A percentile compares a stretch with the other conserved stretches of the same genome.
These are phyloP conservation scores for Boechera stricta DNA, from an alignment of 345 rosid genomes.

Conservation along the genomic window DNA sequence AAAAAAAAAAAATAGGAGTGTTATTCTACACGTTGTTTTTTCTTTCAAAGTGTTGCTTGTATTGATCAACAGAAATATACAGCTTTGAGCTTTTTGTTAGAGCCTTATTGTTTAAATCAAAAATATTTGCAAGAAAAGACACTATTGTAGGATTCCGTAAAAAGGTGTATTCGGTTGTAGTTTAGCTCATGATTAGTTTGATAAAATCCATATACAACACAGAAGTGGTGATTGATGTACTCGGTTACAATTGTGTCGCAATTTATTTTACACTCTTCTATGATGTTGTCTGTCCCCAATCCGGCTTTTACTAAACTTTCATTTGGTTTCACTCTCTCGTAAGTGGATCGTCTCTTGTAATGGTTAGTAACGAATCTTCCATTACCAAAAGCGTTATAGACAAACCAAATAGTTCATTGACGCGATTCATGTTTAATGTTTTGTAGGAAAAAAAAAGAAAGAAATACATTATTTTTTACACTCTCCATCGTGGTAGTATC, in stretches of 20 bases:
- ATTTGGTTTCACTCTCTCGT: background rate
- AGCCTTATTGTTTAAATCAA: background rate
- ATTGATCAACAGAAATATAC: constrained; percentile 16
- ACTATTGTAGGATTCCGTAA: too few relatives aligned
- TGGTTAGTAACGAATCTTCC: constrained; percentile 5
- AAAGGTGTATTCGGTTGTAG: too few relatives aligned
- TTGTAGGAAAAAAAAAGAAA: constrained; percentile 9
- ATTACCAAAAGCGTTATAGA: constrained; percentile 24
- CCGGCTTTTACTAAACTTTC: background rate
- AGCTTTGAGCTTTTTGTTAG: constrained; percentile 11
- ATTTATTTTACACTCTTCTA: background rate
- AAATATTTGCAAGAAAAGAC: background rate
- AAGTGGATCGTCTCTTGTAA: background rate
- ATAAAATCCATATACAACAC: background rate
- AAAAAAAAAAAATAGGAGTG: background rate
- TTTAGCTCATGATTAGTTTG: background rate
- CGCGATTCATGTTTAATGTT: constrained; percentile 28
- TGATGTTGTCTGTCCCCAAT: too few relatives aligned
- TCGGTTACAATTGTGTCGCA: background rate
- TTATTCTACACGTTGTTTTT: constrained; percentile 7
- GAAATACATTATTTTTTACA: constrained; percentile 44
- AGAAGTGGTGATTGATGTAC: background rate
- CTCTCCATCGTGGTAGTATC: constrained; percentile 36
- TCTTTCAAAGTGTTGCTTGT: constrained; percentile 11
- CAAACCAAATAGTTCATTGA: constrained; percentile 34